Evolutionary conservation across 2,329 filamentous ascomycete genomes (phyloP).

Genomic region (Pseudopyrenochaeta lycopersici): DNA sequence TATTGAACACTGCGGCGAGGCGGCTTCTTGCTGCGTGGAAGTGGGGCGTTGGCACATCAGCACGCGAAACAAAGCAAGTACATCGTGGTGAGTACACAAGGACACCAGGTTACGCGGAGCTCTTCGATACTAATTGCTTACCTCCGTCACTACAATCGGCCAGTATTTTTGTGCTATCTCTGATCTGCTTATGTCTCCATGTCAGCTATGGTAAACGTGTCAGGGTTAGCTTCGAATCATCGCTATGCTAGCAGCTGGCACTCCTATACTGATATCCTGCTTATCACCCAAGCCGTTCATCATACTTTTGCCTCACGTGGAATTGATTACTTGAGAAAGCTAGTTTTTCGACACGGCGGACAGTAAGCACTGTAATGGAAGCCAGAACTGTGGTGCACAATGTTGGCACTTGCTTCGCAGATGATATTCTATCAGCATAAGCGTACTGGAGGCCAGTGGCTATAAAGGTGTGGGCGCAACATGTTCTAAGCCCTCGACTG

Average conservation of each 20-base stretch:
- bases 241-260: not conserved
- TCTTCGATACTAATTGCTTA: not conserved
- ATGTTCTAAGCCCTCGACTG: slow-evolving; percentile 1
- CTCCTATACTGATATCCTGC: not conserved
- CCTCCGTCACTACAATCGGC: not conserved
- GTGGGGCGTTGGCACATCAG: not conserved
- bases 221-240: not conserved
- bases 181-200: not conserved
- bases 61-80: not conserved
- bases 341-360: not conserved
- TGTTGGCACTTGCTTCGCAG: not conserved
- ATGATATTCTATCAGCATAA: slow-evolving; percentile 2
- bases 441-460: not conserved
- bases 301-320: not conserved
- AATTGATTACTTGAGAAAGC: not conserved
- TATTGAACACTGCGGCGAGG: not conserved
- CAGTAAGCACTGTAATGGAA: not conserved
- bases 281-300: not conserved
- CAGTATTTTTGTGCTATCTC: not conserved
- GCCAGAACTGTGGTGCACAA: not conserved
- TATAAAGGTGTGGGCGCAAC: not conserved
- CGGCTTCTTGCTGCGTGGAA: not conserved
- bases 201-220: not conserved
- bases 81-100: not conserved
- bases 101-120: not conserved